A percentile compares a stretch with the other conserved stretches of the same genome.
Evolutionary conservation across 108 stramenopile species (phyloP).

Genomic region (Cyclotella sp.): DNA sequence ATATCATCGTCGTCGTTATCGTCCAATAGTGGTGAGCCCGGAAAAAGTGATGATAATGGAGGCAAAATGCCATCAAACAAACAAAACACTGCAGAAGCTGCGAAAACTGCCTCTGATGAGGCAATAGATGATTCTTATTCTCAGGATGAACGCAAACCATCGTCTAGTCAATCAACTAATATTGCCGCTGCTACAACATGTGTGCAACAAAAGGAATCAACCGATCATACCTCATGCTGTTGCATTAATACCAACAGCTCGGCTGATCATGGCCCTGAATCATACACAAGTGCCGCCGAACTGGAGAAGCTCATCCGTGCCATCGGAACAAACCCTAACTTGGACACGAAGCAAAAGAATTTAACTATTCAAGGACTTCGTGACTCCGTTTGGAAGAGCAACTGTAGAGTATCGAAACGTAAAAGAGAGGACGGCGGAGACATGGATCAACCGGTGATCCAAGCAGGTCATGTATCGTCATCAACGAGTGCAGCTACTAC

Average conservation of each 20-base stretch:
- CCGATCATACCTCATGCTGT: not conserved
- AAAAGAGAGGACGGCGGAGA: conserved; percentile 47
- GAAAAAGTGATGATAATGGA: conserved; percentile 21
- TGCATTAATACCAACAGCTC: conserved; percentile 11
- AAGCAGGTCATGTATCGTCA: not conserved
- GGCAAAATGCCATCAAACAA: conserved; percentile 16
- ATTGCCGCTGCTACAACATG: not conserved
- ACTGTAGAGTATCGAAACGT: conserved; percentile 59
- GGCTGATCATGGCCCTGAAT: conserved; percentile 25
- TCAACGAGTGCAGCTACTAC: conserved; percentile 7
- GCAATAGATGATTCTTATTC: not conserved
- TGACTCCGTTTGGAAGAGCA: conserved; percentile 85
- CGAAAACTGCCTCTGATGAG: not conserved
- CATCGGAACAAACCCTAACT: conserved; percentile 76
- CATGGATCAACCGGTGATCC: conserved; percentile 11
- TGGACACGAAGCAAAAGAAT: conserved; percentile 74
- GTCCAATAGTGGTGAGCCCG: not conserved
- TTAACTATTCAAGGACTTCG: conserved; percentile 86
- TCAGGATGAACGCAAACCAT: not conserved
- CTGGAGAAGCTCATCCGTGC: conserved; percentile 87
- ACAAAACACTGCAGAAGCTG: conserved; percentile 2
- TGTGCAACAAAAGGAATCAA: conserved; percentile 1
- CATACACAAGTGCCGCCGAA: conserved; percentile 73
- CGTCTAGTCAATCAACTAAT: not conserved
- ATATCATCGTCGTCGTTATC: conserved; percentile 33